A percentile compares a stretch with the other conserved stretches of the same genome.
phyloP scores from a whole-genome alignment of 2,329 filamentous ascomycete species.

The Mycosphaerella sp. region DNA sequence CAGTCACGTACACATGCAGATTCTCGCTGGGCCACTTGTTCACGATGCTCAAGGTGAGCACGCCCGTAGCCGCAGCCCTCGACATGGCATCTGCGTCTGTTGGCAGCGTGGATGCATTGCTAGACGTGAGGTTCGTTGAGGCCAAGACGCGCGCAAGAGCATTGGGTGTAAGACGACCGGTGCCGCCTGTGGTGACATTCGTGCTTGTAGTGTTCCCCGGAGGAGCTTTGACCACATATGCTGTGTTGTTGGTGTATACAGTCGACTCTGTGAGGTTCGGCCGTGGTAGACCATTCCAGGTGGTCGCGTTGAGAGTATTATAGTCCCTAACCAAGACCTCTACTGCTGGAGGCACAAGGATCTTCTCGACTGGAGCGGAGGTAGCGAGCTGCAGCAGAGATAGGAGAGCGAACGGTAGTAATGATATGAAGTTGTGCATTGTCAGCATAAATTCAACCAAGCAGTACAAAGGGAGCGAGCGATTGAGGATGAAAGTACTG shows the following conservation, averaged over 20 bases:
- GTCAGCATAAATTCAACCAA: conserved; percentile 7
- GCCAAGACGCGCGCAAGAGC: not conserved
- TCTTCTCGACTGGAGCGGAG: not conserved
- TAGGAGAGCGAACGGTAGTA: conserved; percentile 5
- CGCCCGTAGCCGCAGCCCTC: conserved; percentile 6
- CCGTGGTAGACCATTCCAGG: conserved; percentile 8
- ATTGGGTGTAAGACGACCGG: conserved; percentile 1
- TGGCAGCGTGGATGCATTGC: not conserved
- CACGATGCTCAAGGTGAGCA: conserved; percentile 31
- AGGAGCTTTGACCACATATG: not conserved
- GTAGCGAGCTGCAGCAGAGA: not conserved
- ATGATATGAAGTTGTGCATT: conserved; percentile 8
- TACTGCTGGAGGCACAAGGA: not conserved
- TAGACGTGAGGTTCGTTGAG: not conserved
- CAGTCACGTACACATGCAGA: conserved; percentile 43
- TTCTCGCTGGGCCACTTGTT: conserved; percentile 39
- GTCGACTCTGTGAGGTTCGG: not conserved
- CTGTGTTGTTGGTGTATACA: not conserved
- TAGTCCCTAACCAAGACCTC: conserved; percentile 15
- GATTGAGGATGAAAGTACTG: conserved; percentile 5
- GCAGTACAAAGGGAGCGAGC: not conserved
- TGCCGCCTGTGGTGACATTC: not conserved
- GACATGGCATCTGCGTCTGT: not conserved
- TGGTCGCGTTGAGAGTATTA: conserved; percentile 23
- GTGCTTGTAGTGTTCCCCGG: not conserved